These are phyloP conservation scores for Saprolegnia diclina DNA, from an alignment of 352 stramenopile genomes.

Conservation along the genomic window DNA sequence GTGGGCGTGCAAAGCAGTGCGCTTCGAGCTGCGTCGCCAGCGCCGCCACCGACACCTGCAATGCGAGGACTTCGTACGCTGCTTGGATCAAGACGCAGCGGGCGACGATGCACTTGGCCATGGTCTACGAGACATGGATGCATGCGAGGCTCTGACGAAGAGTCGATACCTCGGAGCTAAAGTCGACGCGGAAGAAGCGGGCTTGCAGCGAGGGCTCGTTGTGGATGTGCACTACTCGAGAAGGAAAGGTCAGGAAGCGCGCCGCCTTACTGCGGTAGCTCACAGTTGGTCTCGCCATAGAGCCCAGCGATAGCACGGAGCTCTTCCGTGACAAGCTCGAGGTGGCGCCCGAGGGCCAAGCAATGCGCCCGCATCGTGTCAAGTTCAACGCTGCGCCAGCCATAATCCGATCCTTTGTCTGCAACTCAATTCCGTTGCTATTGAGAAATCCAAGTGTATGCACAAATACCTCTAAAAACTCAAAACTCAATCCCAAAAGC, in stretches of 20 bases:
- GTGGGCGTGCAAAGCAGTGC: not conserved
- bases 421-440: not conserved
- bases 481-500: too few species aligned
- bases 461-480: too few species aligned
- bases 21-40: conserved; percentile 4
- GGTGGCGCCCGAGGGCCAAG: conserved; percentile 12
- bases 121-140: not conserved
- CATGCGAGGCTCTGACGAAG: not conserved
- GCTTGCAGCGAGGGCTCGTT: not conserved
- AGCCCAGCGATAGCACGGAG: conserved; percentile 3
- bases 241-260: too few species aligned
- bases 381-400: not conserved
- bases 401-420: not conserved
- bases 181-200: conserved; percentile 19
- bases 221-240: conserved; percentile 1
- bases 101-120: conserved; percentile 6
- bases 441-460: too few species aligned
- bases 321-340: conserved; percentile 12
- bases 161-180: conserved; percentile 5
- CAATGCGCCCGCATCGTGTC: not conserved
- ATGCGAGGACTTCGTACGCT: not conserved
- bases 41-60: not conserved
- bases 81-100: conserved; percentile 20
- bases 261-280: too few species aligned
- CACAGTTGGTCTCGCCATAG: conserved; percentile 15